Percentiles rank a stretch among this genome's conserved stretches.
Conservation (phyloP, 2,329 filamentous ascomycete species). For the Beauveria bassiana region DNA sequence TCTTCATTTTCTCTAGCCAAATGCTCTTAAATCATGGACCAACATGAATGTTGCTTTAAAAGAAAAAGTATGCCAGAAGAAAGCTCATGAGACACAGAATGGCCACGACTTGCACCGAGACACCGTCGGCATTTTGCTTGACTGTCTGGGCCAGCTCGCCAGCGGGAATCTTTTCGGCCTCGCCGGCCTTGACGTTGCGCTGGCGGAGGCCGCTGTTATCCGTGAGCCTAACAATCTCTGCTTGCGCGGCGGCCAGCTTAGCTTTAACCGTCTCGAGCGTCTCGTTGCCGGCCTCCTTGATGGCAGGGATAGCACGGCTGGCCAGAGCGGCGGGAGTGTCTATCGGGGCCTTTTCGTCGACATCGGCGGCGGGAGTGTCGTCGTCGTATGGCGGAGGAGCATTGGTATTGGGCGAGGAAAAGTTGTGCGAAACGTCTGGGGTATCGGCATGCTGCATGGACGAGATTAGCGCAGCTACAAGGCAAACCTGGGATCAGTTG, state of each 20-base stretch:
- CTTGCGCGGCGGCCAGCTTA: slow-evolving; percentile 69
- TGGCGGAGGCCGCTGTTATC: slow-evolving; percentile 69
- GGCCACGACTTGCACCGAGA: slow-evolving; percentile 80
- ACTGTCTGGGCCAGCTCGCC: slow-evolving; percentile 46
- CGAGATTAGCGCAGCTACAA: slow-evolving; percentile 8
- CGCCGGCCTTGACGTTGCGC: slow-evolving; percentile 56
- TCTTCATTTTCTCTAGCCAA: not conserved
- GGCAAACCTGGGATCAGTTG: slow-evolving; percentile 9
- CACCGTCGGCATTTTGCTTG: slow-evolving; percentile 58
- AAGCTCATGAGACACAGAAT: slow-evolving; percentile 83
- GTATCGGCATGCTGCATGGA: slow-evolving; percentile 29
- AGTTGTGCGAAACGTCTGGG: slow-evolving; percentile 36
- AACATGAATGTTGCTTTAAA: slow-evolving; percentile 47
- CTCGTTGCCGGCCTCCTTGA: slow-evolving; percentile 35
- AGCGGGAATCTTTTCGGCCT: slow-evolving; percentile 41
- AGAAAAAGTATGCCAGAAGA: slow-evolving; percentile 91
- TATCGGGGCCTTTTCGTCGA: slow-evolving; percentile 17
- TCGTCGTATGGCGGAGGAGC: slow-evolving; percentile 28
- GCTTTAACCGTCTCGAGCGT: slow-evolving; percentile 56
- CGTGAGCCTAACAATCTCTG: slow-evolving; percentile 61
- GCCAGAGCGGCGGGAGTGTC: slow-evolving; percentile 17
- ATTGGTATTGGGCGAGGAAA: slow-evolving; percentile 35
- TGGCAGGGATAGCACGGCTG: slow-evolving; percentile 36
- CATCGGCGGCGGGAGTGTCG: slow-evolving; percentile 22
- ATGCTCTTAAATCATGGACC: not conserved